Evolutionary conservation across 2,329 filamentous ascomycete genomes (phyloP), one percentile per base, ranked within the genome.

Genomic region (Pseudogymnoascus pannorum): DNA sequence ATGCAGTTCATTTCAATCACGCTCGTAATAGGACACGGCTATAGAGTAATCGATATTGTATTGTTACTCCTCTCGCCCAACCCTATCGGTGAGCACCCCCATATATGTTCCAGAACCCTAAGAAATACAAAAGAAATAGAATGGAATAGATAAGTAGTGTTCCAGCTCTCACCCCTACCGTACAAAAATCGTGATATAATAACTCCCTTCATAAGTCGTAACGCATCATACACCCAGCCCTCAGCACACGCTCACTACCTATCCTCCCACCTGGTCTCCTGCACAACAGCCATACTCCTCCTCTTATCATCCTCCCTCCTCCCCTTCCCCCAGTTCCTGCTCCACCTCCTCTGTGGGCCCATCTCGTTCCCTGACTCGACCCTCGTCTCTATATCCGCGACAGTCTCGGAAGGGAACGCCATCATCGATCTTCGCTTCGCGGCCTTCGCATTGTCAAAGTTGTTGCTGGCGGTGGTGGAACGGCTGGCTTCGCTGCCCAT

Each of bases 211-310:
- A 54, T 54, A 54, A 54, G 57, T 36, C 57, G 5, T 58, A 40
- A 40, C 18, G 31, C 5, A n/a, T 36, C 33, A 38, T 36, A 31
- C 29, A 22, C 54, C 35, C 31, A 16, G 9, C 20, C 20, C 5
- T 36, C 57, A 40, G 24, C 57, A 58, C 12, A 1, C 20, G 11
- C 36, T 36, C 36, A 36, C n/a, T 40, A 20, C 7, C 57, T 33
- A 58, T 38, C 33, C 20, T 40, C 33, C 57, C 57, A 58, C 18
- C 57, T 58, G 6, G 31, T 18, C 33, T 58, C 57, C 57, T n/a
- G 12, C n/a, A 58, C 57, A 36, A 38, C 57, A 36, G 57, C 57
- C 57, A 58, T 58, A 14, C 57, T 58, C 57, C 57, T 58, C 57
- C 57, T 38, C 24, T 58, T 58, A 4, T 54, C 48, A 16, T 36